These are phyloP conservation scores for Orbilia blumenaviensis DNA, from an alignment of 2,329 filamentous ascomycete genomes.

Conservation along the genomic window DNA sequence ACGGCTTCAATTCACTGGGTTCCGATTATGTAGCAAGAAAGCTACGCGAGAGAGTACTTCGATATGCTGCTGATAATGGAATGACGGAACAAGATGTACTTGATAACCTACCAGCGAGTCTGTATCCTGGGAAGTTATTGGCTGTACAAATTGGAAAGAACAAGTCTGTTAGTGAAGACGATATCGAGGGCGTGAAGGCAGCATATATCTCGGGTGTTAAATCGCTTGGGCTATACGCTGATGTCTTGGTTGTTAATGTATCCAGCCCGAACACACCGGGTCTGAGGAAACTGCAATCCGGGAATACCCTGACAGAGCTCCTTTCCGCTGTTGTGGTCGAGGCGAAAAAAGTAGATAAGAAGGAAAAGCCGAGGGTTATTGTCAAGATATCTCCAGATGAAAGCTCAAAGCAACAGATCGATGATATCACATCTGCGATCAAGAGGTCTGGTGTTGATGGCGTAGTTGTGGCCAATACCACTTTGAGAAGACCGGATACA, in stretches of 20 bases:
- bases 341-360: conserved; percentile 72
- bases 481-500: conserved; percentile 78
- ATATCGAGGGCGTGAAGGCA: conserved; percentile 80
- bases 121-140: conserved; percentile 78
- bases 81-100: conserved; percentile 78
- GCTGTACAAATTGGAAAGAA: conserved; percentile 97
- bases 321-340: conserved; percentile 83
- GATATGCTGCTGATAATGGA: conserved; percentile 77
- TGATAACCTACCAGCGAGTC: conserved; percentile 81
- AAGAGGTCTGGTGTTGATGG: conserved; percentile 87
- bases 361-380: conserved; percentile 83
- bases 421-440: conserved; percentile 87
- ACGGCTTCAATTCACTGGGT: conserved; percentile 91
- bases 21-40: conserved; percentile 85
- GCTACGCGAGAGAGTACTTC: conserved; percentile 78
- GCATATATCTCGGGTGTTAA: conserved; percentile 91
- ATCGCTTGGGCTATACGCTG: conserved; percentile 83
- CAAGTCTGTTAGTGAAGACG: conserved; percentile 84
- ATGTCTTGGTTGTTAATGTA: conserved; percentile 97
- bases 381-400: conserved; percentile 98
- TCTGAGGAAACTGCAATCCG: conserved; percentile 83
- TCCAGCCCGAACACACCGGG: conserved; percentile 96
- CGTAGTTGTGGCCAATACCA: conserved; percentile 97
- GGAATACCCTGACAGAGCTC: conserved; percentile 81
- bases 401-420: conserved; percentile 82